Base-by-base conservation (phyloP, 2,329 filamentous ascomycete genomes). In the Metarhizium guizhouense region DNA sequence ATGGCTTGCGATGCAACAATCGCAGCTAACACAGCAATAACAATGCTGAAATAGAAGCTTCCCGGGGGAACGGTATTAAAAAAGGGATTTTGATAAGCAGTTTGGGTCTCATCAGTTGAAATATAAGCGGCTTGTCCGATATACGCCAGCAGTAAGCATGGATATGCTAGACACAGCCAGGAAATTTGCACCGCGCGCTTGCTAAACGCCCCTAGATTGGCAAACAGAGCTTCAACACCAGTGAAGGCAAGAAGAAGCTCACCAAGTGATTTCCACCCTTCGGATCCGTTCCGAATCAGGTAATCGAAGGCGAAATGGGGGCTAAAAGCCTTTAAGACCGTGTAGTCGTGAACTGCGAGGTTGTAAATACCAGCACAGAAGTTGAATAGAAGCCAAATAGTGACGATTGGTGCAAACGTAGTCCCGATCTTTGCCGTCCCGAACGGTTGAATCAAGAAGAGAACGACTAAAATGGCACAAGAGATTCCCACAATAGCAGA, bases 1-100 rank as follows among this genome's bases (percentile, higher is more conserved):
- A 91, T 86, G 10, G 88, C 88, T 61, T 92, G 88, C 4, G 84
- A 88, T 0, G 88, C 88, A 11, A 92, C 87, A 61, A 91, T 82
- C 30, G 86, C 85, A 4, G 86, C 85, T 3, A 87, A 70, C 8
- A 90, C 77, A 0, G 87, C 86, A 51, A 90, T 71, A 3, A 91
- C 76, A 32, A 92, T 72, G 54, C 79, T 81, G 4, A 85, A 85
- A 63, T 86, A 88, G 25, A 90, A 74, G 64, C 81, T 84, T 3
- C 85, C 85, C 0, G 81, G 81, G 0, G 87, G 86, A 0, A 84
- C 82, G 0, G 82, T 79, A 60, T 86, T 81, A 72, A 87, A 92
- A 65, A 92, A 90, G 0, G 88, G 87, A 62, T 91, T 90, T 7
- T 40, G 34, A n/a, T 40, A 52, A 5, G 50, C 50, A 4, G 50